Base-by-base conservation (phyloP, 1,139 yeast species). In the Blastobotrys aristatus region DNA sequence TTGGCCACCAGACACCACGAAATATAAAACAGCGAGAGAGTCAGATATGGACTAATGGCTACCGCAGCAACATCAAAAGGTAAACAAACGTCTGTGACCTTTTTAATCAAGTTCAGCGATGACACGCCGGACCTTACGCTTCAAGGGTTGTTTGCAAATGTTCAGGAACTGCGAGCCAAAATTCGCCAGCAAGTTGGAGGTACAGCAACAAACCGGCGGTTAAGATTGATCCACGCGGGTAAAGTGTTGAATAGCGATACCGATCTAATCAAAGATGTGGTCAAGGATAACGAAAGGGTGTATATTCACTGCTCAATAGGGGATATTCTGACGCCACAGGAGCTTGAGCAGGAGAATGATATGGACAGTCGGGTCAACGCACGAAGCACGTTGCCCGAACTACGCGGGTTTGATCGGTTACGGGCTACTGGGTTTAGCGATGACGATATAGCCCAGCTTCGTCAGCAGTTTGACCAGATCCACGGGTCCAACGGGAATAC, bases 251-350 rank as follows among this genome's bases (percentile, higher is more conserved):
- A 77, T 50, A 82, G 79, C 48, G 70, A 72, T 30, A 77, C 84
- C 1, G 75, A 81, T 59, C 74, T 84, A 54, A 69, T 69, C 37
- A 65, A 64, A 27, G 86, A 81, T 40, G 66, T 80, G 43, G 36
- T 39, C 14, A 36, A 32, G 18, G 13, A 29, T 2, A 43, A 6
- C 46, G 42, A 22, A 43, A 44, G 56, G 24, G 55, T 84, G 14
- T 87, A 82, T 58, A 73, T 89, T 6, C 96, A 87, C 62, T 88
- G 96, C 67, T 77, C 87, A 5, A 74, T 88, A 4, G 96, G 96
- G 2, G 95, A 85, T 44, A 75, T 71, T 24, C 62, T 88, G 47
- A 72, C 78, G 0, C 62, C 69, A 0, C 75, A 71, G n/a, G 88
- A 85, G 60, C 66, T 88, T 36, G 73, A 70, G 1, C 71, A 78